A percentile compares a stretch with the other conserved stretches of the same genome.
Evolutionary conservation across 176 grass and related monocot species (phyloP).

Genomic region (Bonia amplexicaulis): DNA sequence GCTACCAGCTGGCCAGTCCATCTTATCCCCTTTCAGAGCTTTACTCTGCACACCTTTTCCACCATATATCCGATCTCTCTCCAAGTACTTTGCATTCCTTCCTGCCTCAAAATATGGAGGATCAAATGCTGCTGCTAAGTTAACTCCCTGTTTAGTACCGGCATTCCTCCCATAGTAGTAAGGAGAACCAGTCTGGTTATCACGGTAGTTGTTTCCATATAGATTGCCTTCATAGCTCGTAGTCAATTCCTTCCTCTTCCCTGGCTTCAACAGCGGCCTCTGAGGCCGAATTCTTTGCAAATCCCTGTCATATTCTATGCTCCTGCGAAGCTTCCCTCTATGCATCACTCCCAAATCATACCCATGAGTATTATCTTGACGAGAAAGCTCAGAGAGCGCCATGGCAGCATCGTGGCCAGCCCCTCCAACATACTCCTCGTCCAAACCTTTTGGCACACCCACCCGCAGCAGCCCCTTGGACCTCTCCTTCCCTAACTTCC

Average conservation of each 20-base stretch:
- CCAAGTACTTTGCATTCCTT: conserved; percentile 54
- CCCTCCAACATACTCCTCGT: conserved; percentile 22
- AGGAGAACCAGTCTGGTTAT: conserved; percentile 29
- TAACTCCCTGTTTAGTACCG: conserved; percentile 50
- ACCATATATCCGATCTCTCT: conserved; percentile 47
- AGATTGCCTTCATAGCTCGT: conserved; percentile 41
- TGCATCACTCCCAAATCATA: conserved; percentile 28
- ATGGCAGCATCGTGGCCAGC: background rate
- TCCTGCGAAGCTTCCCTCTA: conserved; percentile 37
- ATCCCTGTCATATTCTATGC: conserved; percentile 15
- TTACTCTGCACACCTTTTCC: conserved; percentile 30
- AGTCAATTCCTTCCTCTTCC: conserved; percentile 56
- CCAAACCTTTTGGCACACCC: conserved; percentile 25
- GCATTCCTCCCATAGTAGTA: conserved; percentile 47
- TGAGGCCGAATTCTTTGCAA: conserved; percentile 24
- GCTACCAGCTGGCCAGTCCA: conserved; percentile 34
- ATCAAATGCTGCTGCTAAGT: conserved; percentile 57
- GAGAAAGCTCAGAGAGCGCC: conserved; percentile 11
- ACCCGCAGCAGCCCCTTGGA: conserved; percentile 50
- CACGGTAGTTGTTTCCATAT: conserved; percentile 35
- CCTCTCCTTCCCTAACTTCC: conserved; percentile 40
- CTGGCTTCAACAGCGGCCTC: conserved; percentile 38
- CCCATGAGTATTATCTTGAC: conserved; percentile 11
- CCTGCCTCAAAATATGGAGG: conserved; percentile 38
- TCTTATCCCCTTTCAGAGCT: conserved; percentile 31